These are phyloP conservation scores for Marvania coccoides DNA, from an alignment of 139 green algal genomes.

Conservation along the genomic window DNA sequence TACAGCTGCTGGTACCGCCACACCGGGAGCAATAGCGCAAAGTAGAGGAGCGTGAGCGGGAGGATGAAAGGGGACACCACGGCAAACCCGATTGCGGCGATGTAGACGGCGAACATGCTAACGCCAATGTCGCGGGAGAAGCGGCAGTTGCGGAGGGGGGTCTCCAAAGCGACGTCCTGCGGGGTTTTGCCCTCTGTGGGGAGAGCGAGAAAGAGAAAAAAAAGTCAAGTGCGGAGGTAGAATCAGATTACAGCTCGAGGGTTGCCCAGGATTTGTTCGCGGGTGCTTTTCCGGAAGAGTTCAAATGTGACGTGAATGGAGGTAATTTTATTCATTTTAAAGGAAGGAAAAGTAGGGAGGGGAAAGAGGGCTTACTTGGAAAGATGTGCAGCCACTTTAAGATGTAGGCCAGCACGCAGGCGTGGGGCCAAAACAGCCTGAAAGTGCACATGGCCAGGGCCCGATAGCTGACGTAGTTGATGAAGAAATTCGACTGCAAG, in stretches of 20 bases:
- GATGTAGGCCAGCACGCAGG: conserved; percentile 9
- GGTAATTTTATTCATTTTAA: too few relatives aligned
- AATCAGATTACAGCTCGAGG: background rate
- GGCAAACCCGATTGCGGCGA: conserved; percentile 23
- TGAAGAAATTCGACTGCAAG: conserved; percentile 71
- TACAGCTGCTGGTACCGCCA: conserved; percentile 59
- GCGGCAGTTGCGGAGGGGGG: conserved; percentile 21
- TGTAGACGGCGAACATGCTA: conserved; percentile 3
- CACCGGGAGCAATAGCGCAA: conserved; percentile 29
- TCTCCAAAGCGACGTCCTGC: conserved; percentile 2
- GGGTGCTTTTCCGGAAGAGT: too few relatives aligned
- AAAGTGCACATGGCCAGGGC: conserved; percentile 37
- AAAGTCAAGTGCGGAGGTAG: background rate
- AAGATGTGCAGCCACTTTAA: conserved; percentile 12
- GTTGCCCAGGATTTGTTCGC: too few relatives aligned
- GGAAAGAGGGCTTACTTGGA: background rate
- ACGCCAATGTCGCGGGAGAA: conserved; percentile 22
- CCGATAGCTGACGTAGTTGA: conserved; percentile 50
- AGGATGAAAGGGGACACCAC: conserved; percentile 62
- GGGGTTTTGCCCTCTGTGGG: conserved; percentile 14
- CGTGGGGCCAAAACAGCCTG: conserved; percentile 33
- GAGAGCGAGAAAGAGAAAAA: background rate
- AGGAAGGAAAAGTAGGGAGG: background rate
- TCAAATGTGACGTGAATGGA: too few relatives aligned
- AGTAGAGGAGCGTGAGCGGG: conserved; percentile 47